These are phyloP conservation scores for Ophiocordyceps sinensis DNA, from an alignment of 2,329 filamentous ascomycete species.

Conservation along the genomic window DNA sequence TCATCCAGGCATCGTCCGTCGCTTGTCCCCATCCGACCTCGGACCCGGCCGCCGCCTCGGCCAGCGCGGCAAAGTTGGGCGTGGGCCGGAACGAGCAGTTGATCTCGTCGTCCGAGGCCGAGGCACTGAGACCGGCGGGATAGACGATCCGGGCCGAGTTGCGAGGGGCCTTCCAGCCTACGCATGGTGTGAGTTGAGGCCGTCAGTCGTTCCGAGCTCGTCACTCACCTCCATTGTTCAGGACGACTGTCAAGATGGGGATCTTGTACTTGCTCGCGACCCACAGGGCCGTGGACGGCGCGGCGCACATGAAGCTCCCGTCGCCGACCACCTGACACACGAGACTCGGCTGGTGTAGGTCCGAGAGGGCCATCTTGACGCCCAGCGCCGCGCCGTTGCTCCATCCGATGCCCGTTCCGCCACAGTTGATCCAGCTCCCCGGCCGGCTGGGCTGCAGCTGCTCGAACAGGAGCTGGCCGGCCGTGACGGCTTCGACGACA, in stretches of 20 bases:
- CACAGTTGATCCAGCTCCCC: slow-evolving; percentile 62
- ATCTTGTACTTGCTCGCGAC: slow-evolving; percentile 30
- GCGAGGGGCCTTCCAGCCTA: slow-evolving; percentile 6
- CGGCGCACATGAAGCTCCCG: slow-evolving; percentile 32
- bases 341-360: slow-evolving; percentile 16
- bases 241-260: slow-evolving; percentile 30
- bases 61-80: slow-evolving; percentile 1
- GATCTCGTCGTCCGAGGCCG: slow-evolving; percentile 4
- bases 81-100: slow-evolving; percentile 4
- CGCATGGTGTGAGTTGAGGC: background rate
- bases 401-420: slow-evolving; percentile 63
- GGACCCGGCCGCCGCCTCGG: background rate
- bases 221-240: slow-evolving; percentile 30
- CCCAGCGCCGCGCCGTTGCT: slow-evolving; percentile 57
- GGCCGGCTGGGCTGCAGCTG: slow-evolving; percentile 51
- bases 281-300: slow-evolving; percentile 33
- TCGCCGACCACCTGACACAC: slow-evolving; percentile 35
- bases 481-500: slow-evolving; percentile 61
- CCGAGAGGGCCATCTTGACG: slow-evolving; percentile 33
- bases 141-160: slow-evolving; percentile 4
- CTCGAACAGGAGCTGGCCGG: slow-evolving; percentile 47
- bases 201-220: background rate
- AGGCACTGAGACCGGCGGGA: slow-evolving; percentile 1
- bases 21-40: background rate
- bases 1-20: background rate